Percentiles rank a stretch among this genome's conserved stretches.
Evolutionary conservation across 1,284 basidiomycete genomes (phyloP).

Genomic region (Gymnopus androsaceus): DNA sequence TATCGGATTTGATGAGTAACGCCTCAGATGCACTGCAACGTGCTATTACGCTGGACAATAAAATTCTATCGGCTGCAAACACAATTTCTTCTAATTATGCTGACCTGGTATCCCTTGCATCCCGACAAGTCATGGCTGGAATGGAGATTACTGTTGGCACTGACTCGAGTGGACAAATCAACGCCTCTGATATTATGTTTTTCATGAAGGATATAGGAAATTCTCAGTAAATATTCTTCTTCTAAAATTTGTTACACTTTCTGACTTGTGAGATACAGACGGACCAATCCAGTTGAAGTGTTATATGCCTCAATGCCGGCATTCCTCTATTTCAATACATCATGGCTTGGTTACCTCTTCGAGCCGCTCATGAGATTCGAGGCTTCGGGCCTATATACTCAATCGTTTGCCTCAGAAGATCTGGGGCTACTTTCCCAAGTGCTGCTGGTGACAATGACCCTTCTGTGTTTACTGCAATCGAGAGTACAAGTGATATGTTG

Average conservation of each 20-base stretch:
- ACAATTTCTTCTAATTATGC: constrained; percentile 30
- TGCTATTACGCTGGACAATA: constrained; percentile 10
- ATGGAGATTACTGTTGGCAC: constrained; percentile 18
- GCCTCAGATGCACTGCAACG: constrained; percentile 8
- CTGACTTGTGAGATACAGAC: constrained; percentile 37
- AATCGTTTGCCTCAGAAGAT: constrained; percentile 34
- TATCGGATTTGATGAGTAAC: neutral
- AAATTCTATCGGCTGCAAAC: constrained; percentile 12
- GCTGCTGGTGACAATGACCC: constrained; percentile 22
- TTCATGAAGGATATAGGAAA: constrained; percentile 39
- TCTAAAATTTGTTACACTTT: neutral
- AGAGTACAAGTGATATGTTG: constrained; percentile 21
- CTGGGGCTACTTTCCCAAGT: constrained; percentile 25
- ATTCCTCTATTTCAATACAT: constrained; percentile 51
- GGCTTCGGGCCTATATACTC: constrained; percentile 19
- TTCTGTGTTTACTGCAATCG: constrained; percentile 26
- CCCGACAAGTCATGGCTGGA: constrained; percentile 38
- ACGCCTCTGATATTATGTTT: constrained; percentile 32
- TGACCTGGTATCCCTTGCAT: constrained; percentile 37
- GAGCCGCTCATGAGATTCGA: constrained; percentile 41
- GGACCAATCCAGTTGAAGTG: constrained; percentile 60
- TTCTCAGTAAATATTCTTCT: constrained; percentile 12
- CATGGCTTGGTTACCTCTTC: constrained; percentile 37
- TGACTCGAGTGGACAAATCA: constrained; percentile 32
- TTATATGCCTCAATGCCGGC: constrained; percentile 56